Percentiles rank a stretch among this genome's conserved stretches.
phyloP scores from a whole-genome alignment of 345 rosid species.

The Moricandia arvensis region DNA sequence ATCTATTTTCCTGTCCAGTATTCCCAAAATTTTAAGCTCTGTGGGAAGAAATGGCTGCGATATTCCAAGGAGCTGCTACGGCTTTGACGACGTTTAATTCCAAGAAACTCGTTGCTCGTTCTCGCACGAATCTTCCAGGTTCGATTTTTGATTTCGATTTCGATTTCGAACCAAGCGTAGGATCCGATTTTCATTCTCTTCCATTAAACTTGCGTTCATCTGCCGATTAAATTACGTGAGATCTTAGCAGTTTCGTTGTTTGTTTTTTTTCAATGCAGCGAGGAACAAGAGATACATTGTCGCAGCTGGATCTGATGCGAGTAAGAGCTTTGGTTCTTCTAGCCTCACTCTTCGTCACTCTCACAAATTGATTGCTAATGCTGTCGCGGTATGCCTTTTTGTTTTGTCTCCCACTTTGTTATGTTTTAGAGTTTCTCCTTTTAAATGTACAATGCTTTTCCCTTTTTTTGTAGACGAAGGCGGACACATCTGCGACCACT shows the following conservation, averaged over 20 bases:
- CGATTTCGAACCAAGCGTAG: neutral
- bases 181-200: neutral
- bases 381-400: slow-evolving; percentile 57
- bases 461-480: slow-evolving; percentile 49
- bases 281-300: slow-evolving; percentile 46
- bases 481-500: slow-evolving; percentile 54
- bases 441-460: neutral
- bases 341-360: slow-evolving; percentile 39
- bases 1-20: neutral
- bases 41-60: slow-evolving; percentile 53
- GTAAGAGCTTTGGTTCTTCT: slow-evolving; percentile 37
- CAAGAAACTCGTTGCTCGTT: slow-evolving; percentile 41
- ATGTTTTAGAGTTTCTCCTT: neutral
- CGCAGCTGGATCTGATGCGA: slow-evolving; percentile 65
- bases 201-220: neutral
- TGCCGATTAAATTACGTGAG: neutral
- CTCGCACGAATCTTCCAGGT: slow-evolving; percentile 60
- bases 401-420: neutral
- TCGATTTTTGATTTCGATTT: neutral
- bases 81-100: slow-evolving; percentile 50
- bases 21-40: neutral
- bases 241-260: neutral
- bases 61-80: slow-evolving; percentile 63
- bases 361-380: slow-evolving; percentile 58
- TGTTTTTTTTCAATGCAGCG: slow-evolving; percentile 42